Conservation (phyloP, 2,329 filamentous ascomycete genomes). For the Didymella pomorum region DNA sequence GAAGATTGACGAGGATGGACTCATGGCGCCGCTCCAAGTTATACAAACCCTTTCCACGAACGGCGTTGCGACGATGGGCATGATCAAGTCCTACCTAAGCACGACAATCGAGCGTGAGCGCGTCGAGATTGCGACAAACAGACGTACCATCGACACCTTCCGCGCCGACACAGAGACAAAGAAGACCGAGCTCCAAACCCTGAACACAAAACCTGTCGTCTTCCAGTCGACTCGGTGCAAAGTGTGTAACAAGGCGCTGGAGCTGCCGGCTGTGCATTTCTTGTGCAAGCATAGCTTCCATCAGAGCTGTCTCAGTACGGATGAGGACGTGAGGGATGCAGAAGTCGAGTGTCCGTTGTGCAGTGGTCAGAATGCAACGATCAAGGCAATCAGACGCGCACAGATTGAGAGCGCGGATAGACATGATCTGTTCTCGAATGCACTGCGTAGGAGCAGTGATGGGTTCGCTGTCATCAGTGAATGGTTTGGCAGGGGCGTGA, state of each 20-base stretch:
- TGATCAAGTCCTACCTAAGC: conserved; percentile 92
- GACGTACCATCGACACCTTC: conserved; percentile 82
- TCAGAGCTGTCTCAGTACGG: conserved; percentile 80
- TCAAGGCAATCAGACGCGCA: conserved; percentile 82
- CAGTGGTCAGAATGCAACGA: conserved; percentile 82
- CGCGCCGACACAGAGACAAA: conserved; percentile 83
- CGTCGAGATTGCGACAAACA: conserved; percentile 84
- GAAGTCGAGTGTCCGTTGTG: conserved; percentile 86
- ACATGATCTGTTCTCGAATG: conserved; percentile 88
- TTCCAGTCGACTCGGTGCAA: conserved; percentile 92
- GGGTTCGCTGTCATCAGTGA: conserved; percentile 90
- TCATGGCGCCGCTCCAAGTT: conserved; percentile 96
- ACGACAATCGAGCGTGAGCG: conserved; percentile 89
- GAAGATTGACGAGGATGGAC: conserved; percentile 86
- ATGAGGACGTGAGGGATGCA: conserved; percentile 66
- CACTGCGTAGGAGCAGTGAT: conserved; percentile 78
- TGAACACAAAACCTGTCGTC: conserved; percentile 80
- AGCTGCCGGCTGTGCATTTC: conserved; percentile 93
- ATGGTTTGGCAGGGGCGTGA: conserved; percentile 94
- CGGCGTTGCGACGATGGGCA: conserved; percentile 92
- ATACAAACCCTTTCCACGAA: conserved; percentile 86
- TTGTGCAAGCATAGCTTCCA: conserved; percentile 98
- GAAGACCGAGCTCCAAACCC: conserved; percentile 76
- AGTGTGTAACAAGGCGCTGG: conserved; percentile 78
- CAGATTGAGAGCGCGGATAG: conserved; percentile 87